Evolutionary conservation across 176 grass and related monocot species (phyloP), one percentile per base, ranked within the genome.

Genomic region (Stipa capillata): DNA sequence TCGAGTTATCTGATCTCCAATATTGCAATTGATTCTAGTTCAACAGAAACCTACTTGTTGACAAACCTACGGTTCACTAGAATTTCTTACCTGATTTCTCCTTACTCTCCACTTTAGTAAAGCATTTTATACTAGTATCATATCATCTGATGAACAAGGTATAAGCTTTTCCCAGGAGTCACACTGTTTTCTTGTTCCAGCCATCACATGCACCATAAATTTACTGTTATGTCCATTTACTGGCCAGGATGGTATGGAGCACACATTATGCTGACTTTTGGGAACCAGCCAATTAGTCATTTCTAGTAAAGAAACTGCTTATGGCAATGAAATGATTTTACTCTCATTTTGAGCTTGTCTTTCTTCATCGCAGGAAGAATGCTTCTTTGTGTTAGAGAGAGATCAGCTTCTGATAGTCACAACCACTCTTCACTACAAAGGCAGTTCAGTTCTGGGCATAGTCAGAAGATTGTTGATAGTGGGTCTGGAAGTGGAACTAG

Each of bases 361-460:
- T 74, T 55, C 43, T 50, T 42, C 33, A 49, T 74, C 53, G 73
- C 76, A 97, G 89, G 89, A 74, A 86, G 91, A 68, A 94, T 97
- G 94, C 91, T 97, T 74, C 95, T 97, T 77, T 94, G 87, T 77
- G 90, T 94, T 85, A 92, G 95, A 84, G 87, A 94, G 83, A 85
- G 92, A 82, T 87, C 92, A 56, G 71, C 48, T 85, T 85, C 79
- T 77, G 91, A 90, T 82, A 74, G 42, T 40, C 83, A 85, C 83
- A 94, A 85, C 45, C 92, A 85, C 45, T 92, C 92, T 62, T 93
- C 86, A 50, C 69, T 94, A 28, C 92, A 98, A 86, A 94, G 90
- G 83, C 92, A 98, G 43, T 94, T 95, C 76, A 99, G 92, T 89
- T 89, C 90, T 59, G 88, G 90, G 13, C 82, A 89, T 83, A 81